Percentiles rank a stretch among this genome's conserved stretches.
Evolutionary conservation across 1,284 basidiomycete genomes (phyloP).

Genomic region (Violaceomyces palustris): DNA sequence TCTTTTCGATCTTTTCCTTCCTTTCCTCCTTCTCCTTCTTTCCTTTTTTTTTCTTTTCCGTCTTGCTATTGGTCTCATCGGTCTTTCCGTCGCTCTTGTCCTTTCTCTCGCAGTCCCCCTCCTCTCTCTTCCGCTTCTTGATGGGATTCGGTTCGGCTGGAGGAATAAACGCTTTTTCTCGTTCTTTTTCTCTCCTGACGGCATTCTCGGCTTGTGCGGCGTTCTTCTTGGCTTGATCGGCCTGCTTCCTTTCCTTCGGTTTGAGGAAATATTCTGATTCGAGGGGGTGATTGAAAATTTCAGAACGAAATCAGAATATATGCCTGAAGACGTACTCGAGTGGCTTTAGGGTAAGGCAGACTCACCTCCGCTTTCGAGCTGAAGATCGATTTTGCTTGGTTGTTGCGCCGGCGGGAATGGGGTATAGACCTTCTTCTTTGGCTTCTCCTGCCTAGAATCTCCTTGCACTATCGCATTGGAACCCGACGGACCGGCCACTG

Average conservation of each 20-base stretch:
- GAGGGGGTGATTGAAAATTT: slow-evolving; percentile 56
- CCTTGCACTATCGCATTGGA: slow-evolving; percentile 3
- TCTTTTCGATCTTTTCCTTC: slow-evolving; percentile 4
- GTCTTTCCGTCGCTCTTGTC: slow-evolving; percentile 10
- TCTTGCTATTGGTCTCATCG: slow-evolving; percentile 1
- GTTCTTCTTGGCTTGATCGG: slow-evolving; percentile 11
- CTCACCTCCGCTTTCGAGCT: slow-evolving; percentile 93
- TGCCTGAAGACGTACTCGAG: no score
- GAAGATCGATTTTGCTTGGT: slow-evolving; percentile 89
- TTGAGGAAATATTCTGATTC: slow-evolving; percentile 59
- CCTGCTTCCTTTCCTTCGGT: slow-evolving; percentile 65
- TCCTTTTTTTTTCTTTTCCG: slow-evolving; percentile 2
- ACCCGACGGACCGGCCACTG: not conserved
- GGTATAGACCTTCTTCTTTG: slow-evolving; percentile 90
- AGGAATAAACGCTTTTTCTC: slow-evolving; percentile 31
- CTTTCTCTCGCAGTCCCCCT: slow-evolving; percentile 4
- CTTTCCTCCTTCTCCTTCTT: slow-evolving; percentile 18
- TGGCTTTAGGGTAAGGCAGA: slow-evolving; percentile 92
- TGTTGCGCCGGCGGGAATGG: slow-evolving; percentile 94
- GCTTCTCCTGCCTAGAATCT: slow-evolving; percentile 55
- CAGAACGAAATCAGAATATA: no score
- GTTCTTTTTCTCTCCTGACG: slow-evolving; percentile 28
- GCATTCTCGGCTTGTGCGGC: slow-evolving; percentile 50
- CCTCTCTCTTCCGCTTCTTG: slow-evolving; percentile 3
- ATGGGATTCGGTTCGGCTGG: slow-evolving; percentile 25